A percentile compares a stretch with the other conserved stretches of the same genome.
These are phyloP conservation scores for Cokeromyces recurvatus DNA, from an alignment of 371 early-diverging fungal genomes.

Conservation along the genomic window DNA sequence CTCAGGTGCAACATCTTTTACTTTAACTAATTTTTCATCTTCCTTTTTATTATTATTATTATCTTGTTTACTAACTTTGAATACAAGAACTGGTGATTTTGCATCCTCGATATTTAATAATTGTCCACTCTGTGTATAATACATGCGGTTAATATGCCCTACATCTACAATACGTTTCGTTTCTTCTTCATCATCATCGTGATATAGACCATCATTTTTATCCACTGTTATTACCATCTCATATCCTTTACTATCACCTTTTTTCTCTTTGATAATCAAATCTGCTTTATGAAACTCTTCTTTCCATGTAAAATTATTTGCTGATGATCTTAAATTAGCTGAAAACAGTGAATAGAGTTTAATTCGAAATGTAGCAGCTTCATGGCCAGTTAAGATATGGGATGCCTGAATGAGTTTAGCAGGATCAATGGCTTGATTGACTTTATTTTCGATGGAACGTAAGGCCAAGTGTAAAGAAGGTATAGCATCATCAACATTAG, in stretches of 20 bases:
- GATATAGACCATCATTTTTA: conserved; percentile 69
- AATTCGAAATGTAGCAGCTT: conserved; percentile 23
- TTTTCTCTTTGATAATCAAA: conserved; percentile 12
- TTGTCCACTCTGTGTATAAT: conserved; percentile 66
- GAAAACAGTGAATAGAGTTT: conserved; percentile 64
- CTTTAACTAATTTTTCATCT: conserved; percentile 11
- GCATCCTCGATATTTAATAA: conserved; percentile 71
- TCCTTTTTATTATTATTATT: neutral
- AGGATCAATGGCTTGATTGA: conserved; percentile 2
- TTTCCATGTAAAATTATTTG: conserved; percentile 68
- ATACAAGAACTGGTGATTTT: conserved; percentile 61
- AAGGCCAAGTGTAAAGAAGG: conserved; percentile 57
- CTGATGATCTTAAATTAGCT: conserved; percentile 49
- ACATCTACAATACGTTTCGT: conserved; percentile 23
- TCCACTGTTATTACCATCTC: conserved; percentile 55
- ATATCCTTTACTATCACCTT: neutral
- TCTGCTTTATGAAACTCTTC: conserved; percentile 58
- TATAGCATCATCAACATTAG: conserved; percentile 58
- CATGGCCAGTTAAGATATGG: conserved; percentile 8
- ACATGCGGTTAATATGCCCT: conserved; percentile 47
- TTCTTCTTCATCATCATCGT: conserved; percentile 45
- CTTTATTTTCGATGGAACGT: conserved; percentile 23
- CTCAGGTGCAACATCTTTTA: conserved; percentile 22
- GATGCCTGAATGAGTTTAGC: conserved; percentile 31
- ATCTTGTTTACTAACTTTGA: conserved; percentile 43